Base-by-base conservation (phyloP, 345 rosid genomes). In the Litchi chinensis region DNA sequence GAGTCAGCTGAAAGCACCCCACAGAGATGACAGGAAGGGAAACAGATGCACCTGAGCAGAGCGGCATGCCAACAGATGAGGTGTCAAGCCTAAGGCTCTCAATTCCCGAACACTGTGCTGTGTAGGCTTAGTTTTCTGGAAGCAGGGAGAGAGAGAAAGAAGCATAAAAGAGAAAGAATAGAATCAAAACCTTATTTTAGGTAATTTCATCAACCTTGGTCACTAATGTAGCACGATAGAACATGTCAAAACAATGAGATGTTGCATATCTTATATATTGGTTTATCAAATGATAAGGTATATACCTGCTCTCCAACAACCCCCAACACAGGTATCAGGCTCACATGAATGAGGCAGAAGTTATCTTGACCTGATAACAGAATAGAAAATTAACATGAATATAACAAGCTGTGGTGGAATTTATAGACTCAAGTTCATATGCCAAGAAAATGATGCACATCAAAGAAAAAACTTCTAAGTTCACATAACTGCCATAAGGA, bases 281-380 rank as follows among this genome's bases (percentile, higher is more conserved):
- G 68, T 54, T 22, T 48, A 12, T 43, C 65, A 28, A 44, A 68
- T 60, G 78, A n/a, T 44, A 79, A 57, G 76, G 69, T 59, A 74
- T 57, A 76, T 87, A 96, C 99, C 90, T 94, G 98, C 86, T 96
- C 99, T 64, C 99, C 99, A 82, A 96, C 99, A 76, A 94, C 97
- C 74, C 93, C 94, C 68, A 96, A 83, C 76, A 96, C 98, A 24
- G 99, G 99, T 80, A 96, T 89, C 82, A 96, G 86, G 93, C 99
- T 94, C 81, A 96, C 98, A 86, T 96, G 99, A 81, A 96, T 80
- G 59, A 96, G 91, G 85, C 99, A 96, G 86, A 96, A 93, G 83
- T 94, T 94, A 76, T 93, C 91, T 79, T 79, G 90, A 79, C 99
- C 99, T 96, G 83, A 79, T 66, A 79, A 86, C 48, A 60, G 62